Base-by-base conservation (phyloP, 441 rosid genomes). In the Gossypium davidsonii region DNA sequence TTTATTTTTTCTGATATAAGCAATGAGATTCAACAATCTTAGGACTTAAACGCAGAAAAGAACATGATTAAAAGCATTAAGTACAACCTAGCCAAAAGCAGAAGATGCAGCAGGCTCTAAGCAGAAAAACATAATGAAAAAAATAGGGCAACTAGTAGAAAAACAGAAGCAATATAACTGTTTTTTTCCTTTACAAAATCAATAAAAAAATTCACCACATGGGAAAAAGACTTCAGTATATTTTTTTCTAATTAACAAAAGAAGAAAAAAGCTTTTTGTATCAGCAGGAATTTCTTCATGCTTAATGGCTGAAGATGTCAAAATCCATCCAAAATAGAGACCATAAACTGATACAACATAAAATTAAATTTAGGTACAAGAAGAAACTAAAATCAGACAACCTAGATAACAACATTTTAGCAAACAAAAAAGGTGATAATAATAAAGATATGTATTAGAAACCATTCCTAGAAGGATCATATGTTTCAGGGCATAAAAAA, bases 271-370 rank as follows among this genome's bases (percentile, higher is more conserved):
- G 11, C 21, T 61, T 61, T 15, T 61, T 20, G 21, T 15, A 31
- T 61, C 66, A n/a, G 46, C 23, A 31, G 14, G 66, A 61, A 31
- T 61, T n/a, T 60, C 44, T 18, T 15, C 6, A 12, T 6, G 23
- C 21, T 7, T 15, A 28, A 60, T 28, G 65, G 20, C 65, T 26
- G 65, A 26, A 60, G 11, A 60, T 28, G 18, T 26, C 42, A 14
- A 60, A 60, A 14, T 15, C 18, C 65, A 28, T 60, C 65, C 65
- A 60, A 60, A 60, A 60, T 60, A 59, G 26, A 59, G 42, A 59
- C 39, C 64, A 59, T 26, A 59, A 26, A 59, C 37, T 12, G 18
- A 59, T 6, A 59, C 10, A 11, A 23, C 14, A 4, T 59, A 4
- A 25, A 59, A 26, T 26, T 59, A 28, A 2, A 18, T 21, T 49